A percentile compares a stretch with the other conserved stretches of the same genome.
These are phyloP conservation scores for Cynanchum wilfordii DNA, from an alignment of 257 asterid species.

Conservation along the genomic window DNA sequence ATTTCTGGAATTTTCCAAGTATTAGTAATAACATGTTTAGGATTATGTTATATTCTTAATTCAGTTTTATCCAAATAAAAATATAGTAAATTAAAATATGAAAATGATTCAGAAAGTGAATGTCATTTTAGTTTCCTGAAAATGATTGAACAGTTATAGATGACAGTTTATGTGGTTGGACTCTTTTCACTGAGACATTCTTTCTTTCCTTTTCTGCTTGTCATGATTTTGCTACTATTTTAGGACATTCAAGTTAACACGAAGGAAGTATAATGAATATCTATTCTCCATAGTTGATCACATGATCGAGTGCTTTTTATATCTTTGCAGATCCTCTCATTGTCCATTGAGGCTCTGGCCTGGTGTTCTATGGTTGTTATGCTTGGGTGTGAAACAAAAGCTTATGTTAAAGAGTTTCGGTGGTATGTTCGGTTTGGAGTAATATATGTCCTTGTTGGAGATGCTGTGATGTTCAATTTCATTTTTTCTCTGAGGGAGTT, in stretches of 20 bases:
- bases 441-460: conserved; percentile 74
- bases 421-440: conserved; percentile 88
- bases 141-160: background rate
- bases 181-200: background rate
- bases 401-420: conserved; percentile 70
- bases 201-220: background rate
- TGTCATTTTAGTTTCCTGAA: too few relatives aligned
- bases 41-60: background rate
- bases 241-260: background rate
- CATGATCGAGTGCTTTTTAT: conserved; percentile 7
- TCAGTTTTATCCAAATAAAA: background rate
- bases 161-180: background rate
- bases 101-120: background rate
- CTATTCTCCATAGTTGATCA: background rate
- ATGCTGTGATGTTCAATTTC: conserved; percentile 71
- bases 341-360: conserved; percentile 63
- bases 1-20: background rate
- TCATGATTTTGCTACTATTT: background rate
- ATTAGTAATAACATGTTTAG: background rate
- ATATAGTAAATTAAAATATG: background rate
- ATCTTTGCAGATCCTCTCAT: conserved; percentile 44
- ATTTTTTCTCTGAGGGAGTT: conserved; percentile 52
- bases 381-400: conserved; percentile 63
- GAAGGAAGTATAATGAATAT: background rate
- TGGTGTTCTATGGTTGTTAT: conserved; percentile 83